phyloP scores from a whole-genome alignment of 495 filamentous ascomycete genomes.

The Daldinia childiae region DNA sequence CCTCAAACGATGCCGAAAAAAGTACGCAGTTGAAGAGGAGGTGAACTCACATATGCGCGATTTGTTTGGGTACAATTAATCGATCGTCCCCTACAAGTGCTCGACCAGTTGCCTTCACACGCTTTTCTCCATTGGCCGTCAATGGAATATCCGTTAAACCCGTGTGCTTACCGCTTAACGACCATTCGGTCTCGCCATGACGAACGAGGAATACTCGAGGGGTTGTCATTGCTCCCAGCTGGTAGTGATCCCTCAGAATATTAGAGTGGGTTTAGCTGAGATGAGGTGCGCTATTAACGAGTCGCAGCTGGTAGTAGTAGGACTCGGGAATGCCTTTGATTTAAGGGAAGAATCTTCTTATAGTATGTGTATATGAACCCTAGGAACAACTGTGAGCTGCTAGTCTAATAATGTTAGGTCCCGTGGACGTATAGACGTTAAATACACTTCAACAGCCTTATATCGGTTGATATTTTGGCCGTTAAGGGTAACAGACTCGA shows the following conservation, averaged over 20 bases:
- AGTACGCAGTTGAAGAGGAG: background rate
- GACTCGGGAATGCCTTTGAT: background rate
- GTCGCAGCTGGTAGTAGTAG: background rate
- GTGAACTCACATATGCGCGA: conserved; percentile 73
- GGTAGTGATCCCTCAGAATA: background rate
- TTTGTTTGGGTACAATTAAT: conserved; percentile 82
- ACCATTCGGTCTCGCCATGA: conserved; percentile 97
- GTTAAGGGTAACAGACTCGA: background rate
- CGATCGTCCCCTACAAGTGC: conserved; percentile 86
- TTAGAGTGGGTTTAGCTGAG: background rate
- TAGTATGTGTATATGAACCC: background rate
- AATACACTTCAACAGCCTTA: background rate
- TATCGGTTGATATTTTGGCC: background rate
- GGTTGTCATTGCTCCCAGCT: conserved; percentile 54
- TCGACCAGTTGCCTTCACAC: conserved; percentile 80
- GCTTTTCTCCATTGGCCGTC: conserved; percentile 85
- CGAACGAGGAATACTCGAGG: conserved; percentile 93
- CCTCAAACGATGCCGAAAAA: background rate
- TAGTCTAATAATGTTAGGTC: background rate
- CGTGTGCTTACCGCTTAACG: conserved; percentile 90
- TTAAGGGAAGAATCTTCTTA: background rate
- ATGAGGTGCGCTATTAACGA: background rate
- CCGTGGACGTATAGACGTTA: background rate
- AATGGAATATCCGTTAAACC: conserved; percentile 86
- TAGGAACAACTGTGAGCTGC: background rate